These are phyloP conservation scores for Saccharomyces jurei DNA, from an alignment of 805 yeast species.

Conservation along the genomic window DNA sequence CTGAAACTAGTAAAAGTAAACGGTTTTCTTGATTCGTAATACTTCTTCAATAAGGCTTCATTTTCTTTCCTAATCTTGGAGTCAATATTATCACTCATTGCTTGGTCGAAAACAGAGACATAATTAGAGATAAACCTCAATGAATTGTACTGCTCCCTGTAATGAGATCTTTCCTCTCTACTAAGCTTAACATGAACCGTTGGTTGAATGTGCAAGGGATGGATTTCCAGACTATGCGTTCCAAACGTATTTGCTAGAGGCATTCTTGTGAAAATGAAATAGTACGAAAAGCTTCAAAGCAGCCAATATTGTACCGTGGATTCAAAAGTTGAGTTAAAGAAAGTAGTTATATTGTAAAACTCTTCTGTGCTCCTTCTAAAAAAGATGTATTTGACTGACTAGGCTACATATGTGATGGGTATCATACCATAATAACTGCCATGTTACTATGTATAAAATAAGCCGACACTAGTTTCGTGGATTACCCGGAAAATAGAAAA, in stretches of 20 bases:
- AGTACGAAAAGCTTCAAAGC: neutral
- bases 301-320: neutral
- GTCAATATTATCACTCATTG: conserved; percentile 1
- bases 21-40: conserved; percentile 5
- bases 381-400: neutral
- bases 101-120: conserved; percentile 7
- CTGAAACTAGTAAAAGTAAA: conserved; percentile 4
- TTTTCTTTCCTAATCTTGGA: conserved; percentile 6
- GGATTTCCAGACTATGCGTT: neutral
- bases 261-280: neutral
- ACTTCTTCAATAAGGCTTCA: conserved; percentile 12
- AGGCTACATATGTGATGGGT: neutral
- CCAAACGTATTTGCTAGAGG: neutral
- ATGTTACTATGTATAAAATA: neutral
- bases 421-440: neutral
- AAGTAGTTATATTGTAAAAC: conserved; percentile 1
- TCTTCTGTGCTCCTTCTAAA: neutral
- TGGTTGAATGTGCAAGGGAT: neutral
- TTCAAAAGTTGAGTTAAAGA: neutral
- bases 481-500: neutral
- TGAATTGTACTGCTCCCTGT: neutral
- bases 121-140: conserved; percentile 11
- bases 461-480: neutral
- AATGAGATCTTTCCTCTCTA: neutral
- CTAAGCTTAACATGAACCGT: neutral